Base-by-base conservation (phyloP, 208 protist genomes). In the Histomonas meleagridis region DNA sequence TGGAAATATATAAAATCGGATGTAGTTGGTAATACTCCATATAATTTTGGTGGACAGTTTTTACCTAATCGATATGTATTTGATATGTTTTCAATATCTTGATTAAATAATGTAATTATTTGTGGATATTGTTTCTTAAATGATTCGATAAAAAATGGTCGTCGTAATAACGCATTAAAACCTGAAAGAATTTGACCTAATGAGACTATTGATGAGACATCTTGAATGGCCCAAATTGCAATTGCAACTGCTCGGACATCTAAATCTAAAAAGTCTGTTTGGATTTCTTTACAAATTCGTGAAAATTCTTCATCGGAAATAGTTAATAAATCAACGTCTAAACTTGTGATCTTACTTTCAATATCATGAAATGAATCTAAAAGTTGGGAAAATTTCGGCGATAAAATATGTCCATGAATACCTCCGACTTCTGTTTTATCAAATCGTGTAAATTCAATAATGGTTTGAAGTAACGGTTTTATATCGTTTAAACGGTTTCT, bases 21-120 rank as follows among this genome's bases (percentile, higher is more conserved):
- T 53, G 97, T 95, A 12, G 97, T 95, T 26, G 96, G 97, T 18
- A 97, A 97, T 93, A 97, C 96, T 93, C 98, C 98, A 40, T 94
- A 92, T 93, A 97, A 97, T 18, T 95, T 93, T 38, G 95, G 94
- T 46, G 94, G 94, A 93, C 79, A 40, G 38, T 93, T 62, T 55
- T 93, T 92, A 49, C 93, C 55, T 26, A 28, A 5, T 14, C 95
- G 92, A 95, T 97, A 98, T n/a, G 95, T 95, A 48, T 97, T 96
- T 93, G 97, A 96, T 18, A 94, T 91, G 4, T 76, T 10, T 4
- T 70, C 86, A 62, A 98, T 93, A 93, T 98, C 97, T 51, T 95
- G 93, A 32, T 79, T 51, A 81, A 93, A 96, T 0, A 93, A n/a
- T 10, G 81, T 28, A 28, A 96, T 7, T 26, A 96, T 96, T 57